Percentiles rank a stretch among this genome's conserved stretches.
Conservation (phyloP, 106 monocot species). For the Dioscorea alata region DNA sequence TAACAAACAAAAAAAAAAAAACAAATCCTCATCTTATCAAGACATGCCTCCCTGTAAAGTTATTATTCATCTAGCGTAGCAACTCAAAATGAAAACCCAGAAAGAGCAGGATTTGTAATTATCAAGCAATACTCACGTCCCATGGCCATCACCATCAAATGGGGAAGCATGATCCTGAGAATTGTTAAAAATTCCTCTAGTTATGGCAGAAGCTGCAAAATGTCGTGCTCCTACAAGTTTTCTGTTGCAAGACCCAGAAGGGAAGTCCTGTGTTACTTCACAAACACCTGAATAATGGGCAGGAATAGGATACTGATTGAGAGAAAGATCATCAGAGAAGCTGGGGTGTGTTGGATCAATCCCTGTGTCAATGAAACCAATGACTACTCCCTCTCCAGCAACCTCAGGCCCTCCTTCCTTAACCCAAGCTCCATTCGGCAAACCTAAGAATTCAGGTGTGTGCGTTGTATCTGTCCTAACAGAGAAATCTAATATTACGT, state of each 20-base stretch:
- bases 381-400: slow-evolving; percentile 85
- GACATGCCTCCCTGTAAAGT: too few species aligned
- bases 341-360: slow-evolving; percentile 89
- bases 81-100: too few species aligned
- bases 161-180: slow-evolving; percentile 89
- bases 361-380: slow-evolving; percentile 93
- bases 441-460: slow-evolving; percentile 87
- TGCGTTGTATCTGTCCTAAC: slow-evolving; percentile 84
- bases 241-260: slow-evolving; percentile 92
- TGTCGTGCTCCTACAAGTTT: slow-evolving; percentile 96
- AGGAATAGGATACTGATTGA: slow-evolving; percentile 57
- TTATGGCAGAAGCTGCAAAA: slow-evolving; percentile 97
- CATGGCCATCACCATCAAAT: slow-evolving; percentile 96
- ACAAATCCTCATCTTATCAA: too few species aligned
- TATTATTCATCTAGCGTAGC: too few species aligned
- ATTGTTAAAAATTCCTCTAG: slow-evolving; percentile 83
- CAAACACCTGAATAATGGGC: slow-evolving; percentile 81
- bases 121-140: slow-evolving; percentile 57
- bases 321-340: slow-evolving; percentile 53
- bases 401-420: slow-evolving; percentile 79
- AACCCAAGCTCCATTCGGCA: slow-evolving; percentile 87
- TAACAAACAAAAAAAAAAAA: too few species aligned
- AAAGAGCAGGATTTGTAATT: too few species aligned
- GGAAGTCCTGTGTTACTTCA: slow-evolving; percentile 94
- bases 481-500: slow-evolving; percentile 77